Conservation (phyloP, 371 early-diverging fungal genomes). For the Circinella minor region DNA sequence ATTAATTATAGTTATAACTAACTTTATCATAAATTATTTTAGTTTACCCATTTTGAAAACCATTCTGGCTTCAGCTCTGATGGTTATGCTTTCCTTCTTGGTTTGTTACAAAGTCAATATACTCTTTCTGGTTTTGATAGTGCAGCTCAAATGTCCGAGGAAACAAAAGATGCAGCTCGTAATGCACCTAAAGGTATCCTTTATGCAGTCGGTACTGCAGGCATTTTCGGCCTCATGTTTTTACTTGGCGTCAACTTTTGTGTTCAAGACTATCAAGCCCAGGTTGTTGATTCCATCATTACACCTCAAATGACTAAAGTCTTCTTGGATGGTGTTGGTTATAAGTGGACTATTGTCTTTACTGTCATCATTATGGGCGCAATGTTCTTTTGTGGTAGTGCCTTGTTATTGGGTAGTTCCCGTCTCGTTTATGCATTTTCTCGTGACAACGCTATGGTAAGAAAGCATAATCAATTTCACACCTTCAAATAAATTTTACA, state of each 20-base stretch:
- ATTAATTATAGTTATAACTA: background rate
- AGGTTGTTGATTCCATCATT: conserved; percentile 49
- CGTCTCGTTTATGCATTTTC: conserved; percentile 80
- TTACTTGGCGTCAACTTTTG: conserved; percentile 61
- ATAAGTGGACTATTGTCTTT: conserved; percentile 52
- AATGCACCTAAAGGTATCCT: conserved; percentile 72
- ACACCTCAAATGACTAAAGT: conserved; percentile 55
- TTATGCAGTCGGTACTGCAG: conserved; percentile 54
- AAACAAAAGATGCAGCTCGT: conserved; percentile 68
- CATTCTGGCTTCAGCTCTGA: conserved; percentile 46
- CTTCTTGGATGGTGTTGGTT: conserved; percentile 65
- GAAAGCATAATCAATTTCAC: background rate
- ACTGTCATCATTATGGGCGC: conserved; percentile 57
- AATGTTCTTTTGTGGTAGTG: conserved; percentile 59
- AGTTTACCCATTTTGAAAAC: conserved; percentile 50
- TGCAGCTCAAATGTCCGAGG: conserved; percentile 80
- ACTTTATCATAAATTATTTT: background rate
- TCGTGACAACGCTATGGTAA: conserved; percentile 68
- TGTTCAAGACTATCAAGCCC: conserved; percentile 60
- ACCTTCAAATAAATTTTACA: background rate
- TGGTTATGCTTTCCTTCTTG: conserved; percentile 52
- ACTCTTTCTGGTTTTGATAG: conserved; percentile 75
- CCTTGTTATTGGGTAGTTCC: conserved; percentile 57
- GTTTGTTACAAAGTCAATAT: conserved; percentile 54
- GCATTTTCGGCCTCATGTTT: conserved; percentile 59